Conservation (phyloP, 257 asterid species). For the Fraxinus anomala region DNA sequence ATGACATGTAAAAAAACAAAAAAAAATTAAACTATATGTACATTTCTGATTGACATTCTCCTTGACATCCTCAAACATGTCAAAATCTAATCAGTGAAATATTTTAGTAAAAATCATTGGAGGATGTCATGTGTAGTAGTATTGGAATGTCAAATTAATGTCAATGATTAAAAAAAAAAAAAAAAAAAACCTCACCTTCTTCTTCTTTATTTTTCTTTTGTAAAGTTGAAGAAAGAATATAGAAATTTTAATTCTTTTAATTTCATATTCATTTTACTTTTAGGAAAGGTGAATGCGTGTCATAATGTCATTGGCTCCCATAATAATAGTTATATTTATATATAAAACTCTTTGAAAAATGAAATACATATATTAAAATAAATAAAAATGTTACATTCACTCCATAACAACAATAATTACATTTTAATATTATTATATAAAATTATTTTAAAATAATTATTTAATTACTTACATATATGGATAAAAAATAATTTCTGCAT, state of each 20-base stretch:
- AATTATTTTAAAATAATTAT: not conserved
- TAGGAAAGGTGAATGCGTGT: not conserved
- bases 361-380: not conserved
- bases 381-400: not conserved
- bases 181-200: not conserved
- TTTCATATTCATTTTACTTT: not conserved
- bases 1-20: no score
- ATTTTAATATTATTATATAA: not conserved
- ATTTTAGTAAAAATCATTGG: no score
- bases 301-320: not conserved
- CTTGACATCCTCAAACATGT: no score
- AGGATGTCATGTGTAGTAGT: no score
- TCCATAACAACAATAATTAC: not conserved
- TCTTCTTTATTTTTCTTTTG: not conserved
- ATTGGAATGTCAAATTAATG: no score
- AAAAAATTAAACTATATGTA: no score
- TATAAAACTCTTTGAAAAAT: not conserved
- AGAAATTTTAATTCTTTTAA: not conserved
- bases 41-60: no score
- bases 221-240: not conserved
- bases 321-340: not conserved
- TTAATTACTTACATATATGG: conserved; percentile 22
- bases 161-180: no score
- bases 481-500: conserved; percentile 41
- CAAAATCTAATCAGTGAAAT: no score